Conservation (phyloP, 352 stramenopile species). For the Poterioochromonas sp. region DNA sequence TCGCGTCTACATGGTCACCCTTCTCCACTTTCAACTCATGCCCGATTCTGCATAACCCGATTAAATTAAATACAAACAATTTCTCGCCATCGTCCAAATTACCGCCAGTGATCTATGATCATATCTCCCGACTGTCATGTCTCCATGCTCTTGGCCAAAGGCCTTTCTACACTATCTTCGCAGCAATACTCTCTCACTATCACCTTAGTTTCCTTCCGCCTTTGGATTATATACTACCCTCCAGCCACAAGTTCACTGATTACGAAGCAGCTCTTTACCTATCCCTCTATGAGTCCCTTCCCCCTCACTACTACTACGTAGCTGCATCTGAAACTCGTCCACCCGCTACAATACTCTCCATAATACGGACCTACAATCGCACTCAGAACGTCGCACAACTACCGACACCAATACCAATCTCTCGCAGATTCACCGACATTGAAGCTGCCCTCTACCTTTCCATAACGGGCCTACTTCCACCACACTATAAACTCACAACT, state of each 20-base stretch:
- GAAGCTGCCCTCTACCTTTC: conserved; percentile 22
- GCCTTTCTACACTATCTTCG: conserved; percentile 11
- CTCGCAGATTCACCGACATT: conserved; percentile 13
- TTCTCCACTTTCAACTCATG: conserved; percentile 19
- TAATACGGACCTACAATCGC: conserved; percentile 11
- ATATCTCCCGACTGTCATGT: not conserved
- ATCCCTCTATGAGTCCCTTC: conserved; percentile 10
- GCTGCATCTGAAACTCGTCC: conserved; percentile 8
- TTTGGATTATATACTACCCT: conserved; percentile 15
- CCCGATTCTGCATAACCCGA: conserved; percentile 17
- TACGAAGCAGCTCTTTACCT: conserved; percentile 11
- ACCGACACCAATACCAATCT: conserved; percentile 11
- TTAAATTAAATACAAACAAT: conserved; percentile 32
- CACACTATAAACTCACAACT: not conserved
- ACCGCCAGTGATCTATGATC: not conserved
- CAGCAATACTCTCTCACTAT: conserved; percentile 13
- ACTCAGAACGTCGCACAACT: conserved; percentile 10
- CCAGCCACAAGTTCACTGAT: conserved; percentile 10
- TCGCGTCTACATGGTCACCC: conserved; percentile 18
- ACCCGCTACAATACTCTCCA: conserved; percentile 10
- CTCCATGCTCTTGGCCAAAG: conserved; percentile 8
- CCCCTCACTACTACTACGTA: conserved; percentile 10
- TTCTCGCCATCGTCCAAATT: conserved; percentile 14
- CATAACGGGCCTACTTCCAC: conserved; percentile 16
- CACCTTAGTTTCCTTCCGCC: conserved; percentile 5